These are phyloP conservation scores for Corinectria fuckeliana DNA, from an alignment of 2,329 filamentous ascomycete species.

Conservation along the genomic window DNA sequence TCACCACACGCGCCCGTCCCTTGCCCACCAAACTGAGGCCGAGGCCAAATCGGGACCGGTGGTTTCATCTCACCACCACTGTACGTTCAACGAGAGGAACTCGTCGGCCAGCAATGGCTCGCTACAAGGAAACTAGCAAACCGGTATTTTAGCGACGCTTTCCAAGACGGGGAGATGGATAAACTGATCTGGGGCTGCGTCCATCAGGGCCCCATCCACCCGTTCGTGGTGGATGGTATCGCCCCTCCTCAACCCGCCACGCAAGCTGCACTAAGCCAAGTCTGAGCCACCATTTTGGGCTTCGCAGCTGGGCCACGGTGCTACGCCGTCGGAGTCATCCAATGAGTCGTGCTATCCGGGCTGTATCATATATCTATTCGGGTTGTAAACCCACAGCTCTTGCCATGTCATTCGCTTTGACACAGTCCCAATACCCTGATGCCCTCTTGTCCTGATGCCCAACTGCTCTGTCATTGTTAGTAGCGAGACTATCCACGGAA, in stretches of 20 bases:
- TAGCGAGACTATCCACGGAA: no score
- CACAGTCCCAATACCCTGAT: no score
- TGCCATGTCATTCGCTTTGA: no score
- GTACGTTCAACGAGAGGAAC: neutral
- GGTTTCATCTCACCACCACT: conserved; percentile 20
- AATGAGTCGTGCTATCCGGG: no score
- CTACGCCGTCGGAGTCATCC: conserved; percentile 24
- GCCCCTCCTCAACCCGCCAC: conserved; percentile 39
- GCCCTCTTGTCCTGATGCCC: no score
- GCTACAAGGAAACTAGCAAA: neutral
- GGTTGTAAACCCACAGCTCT: no score
- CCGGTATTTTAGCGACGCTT: neutral
- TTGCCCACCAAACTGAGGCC: conserved; percentile 15
- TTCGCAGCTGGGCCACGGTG: conserved; percentile 16
- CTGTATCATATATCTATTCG: no score
- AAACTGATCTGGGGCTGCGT: neutral
- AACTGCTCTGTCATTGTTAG: no score
- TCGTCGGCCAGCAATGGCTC: neutral
- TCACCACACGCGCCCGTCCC: conserved; percentile 5
- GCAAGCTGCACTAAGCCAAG: conserved; percentile 38
- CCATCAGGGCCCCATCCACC: conserved; percentile 6
- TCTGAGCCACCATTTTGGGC: conserved; percentile 37
- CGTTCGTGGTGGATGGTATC: conserved; percentile 30
- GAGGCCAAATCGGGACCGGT: conserved; percentile 20
- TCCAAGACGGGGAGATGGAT: neutral